Evolutionary conservation across 176 grass and related monocot genomes (phyloP).

Genomic region (Guadua angustifolia): DNA sequence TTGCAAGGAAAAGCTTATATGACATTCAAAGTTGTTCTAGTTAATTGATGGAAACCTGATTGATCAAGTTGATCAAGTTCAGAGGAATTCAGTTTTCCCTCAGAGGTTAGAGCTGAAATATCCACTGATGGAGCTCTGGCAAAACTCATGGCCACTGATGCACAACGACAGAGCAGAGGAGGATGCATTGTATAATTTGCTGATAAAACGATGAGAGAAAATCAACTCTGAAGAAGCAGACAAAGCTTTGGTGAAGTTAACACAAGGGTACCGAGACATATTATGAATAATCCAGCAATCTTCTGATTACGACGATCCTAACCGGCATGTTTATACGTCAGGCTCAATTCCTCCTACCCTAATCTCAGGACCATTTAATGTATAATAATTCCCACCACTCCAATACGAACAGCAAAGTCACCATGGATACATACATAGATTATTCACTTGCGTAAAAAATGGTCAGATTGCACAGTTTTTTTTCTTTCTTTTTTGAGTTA

Average conservation of each 20-base stretch:
- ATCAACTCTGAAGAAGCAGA: neutral
- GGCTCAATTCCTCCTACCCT: no score
- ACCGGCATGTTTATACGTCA: neutral
- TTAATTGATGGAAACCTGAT: neutral
- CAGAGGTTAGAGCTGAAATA: conserved; percentile 39
- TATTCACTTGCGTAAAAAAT: neutral
- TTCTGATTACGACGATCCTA: neutral
- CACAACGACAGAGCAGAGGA: neutral
- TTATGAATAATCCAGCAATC: no score
- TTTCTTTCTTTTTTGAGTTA: neutral
- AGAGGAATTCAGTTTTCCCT: conserved; percentile 54
- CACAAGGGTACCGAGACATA: no score
- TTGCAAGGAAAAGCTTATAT: neutral
- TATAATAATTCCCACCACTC: neutral
- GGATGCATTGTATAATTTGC: neutral
- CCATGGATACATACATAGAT: neutral
- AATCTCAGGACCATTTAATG: neutral
- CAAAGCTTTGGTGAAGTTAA: neutral
- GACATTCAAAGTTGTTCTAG: neutral
- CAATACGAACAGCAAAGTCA: neutral
- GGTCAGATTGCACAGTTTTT: neutral
- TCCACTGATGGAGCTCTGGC: conserved; percentile 38
- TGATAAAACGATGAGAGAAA: neutral
- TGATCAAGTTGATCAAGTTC: conserved; percentile 12
- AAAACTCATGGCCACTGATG: neutral